These are phyloP conservation scores for Saccharomycopsis hybrid DNA, from an alignment of 1,139 yeast genomes.

Conservation along the genomic window DNA sequence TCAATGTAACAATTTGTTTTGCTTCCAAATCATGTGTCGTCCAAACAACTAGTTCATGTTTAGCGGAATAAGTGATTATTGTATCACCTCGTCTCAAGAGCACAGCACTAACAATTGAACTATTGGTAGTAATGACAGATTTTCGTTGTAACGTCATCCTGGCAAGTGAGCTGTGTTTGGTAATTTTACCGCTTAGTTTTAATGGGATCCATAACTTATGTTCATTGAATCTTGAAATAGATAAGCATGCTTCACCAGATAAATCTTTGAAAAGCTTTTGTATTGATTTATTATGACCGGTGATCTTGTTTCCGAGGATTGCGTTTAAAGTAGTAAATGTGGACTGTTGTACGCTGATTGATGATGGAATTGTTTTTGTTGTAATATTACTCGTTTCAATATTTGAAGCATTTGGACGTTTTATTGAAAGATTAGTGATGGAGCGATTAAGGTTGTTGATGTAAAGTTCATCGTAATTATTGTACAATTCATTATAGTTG, in stretches of 20 bases:
- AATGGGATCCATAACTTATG: conserved; percentile 58
- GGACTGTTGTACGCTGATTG: background rate
- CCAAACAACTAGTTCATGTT: conserved; percentile 50
- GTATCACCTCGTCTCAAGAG: conserved; percentile 49
- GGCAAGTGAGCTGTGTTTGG: conserved; percentile 10
- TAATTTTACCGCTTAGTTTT: conserved; percentile 19
- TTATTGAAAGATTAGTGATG: conserved; percentile 10
- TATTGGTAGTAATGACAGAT: conserved; percentile 28
- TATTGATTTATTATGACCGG: conserved; percentile 84
- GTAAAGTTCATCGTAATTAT: conserved; percentile 13
- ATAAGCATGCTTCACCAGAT: conserved; percentile 52
- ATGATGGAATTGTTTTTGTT: no score
- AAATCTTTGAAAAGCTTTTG: conserved; percentile 57
- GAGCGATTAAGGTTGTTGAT: conserved; percentile 1
- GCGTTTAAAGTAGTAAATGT: conserved; percentile 11
- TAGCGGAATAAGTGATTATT: conserved; percentile 39
- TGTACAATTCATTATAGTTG: conserved; percentile 24
- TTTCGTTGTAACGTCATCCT: conserved; percentile 30
- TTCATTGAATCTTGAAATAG: conserved; percentile 46
- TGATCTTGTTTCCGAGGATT: conserved; percentile 46
- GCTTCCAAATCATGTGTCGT: conserved; percentile 28
- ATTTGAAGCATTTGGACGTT: background rate
- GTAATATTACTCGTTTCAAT: background rate
- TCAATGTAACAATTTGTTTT: background rate
- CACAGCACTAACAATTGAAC: conserved; percentile 43